These are phyloP conservation scores for Podospora australis DNA, from an alignment of 495 filamentous ascomycete species.

Conservation along the genomic window DNA sequence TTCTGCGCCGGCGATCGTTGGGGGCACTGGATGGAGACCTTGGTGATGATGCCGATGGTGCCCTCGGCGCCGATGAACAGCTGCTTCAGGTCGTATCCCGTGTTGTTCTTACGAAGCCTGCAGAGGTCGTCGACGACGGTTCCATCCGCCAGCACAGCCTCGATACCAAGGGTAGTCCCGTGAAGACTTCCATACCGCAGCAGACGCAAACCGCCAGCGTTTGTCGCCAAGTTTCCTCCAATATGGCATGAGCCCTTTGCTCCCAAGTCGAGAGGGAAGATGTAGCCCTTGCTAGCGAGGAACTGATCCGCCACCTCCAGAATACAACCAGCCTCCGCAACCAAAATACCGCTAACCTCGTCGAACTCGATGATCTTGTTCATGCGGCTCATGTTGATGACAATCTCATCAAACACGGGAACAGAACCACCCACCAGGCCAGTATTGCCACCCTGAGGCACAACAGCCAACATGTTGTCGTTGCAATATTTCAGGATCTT, in stretches of 20 bases:
- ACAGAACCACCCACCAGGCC: conserved; percentile 92
- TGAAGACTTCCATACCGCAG: conserved; percentile 91
- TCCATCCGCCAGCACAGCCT: conserved; percentile 88
- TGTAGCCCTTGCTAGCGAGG: conserved; percentile 67
- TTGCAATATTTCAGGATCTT: conserved; percentile 90
- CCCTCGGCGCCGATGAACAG: conserved; percentile 94
- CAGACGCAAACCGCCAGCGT: conserved; percentile 85
- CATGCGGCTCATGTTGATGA: conserved; percentile 82
- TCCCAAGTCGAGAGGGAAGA: conserved; percentile 92
- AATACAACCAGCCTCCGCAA: conserved; percentile 85
- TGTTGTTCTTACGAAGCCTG: conserved; percentile 93
- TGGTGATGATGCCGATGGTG: conserved; percentile 90
- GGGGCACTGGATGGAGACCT: conserved; percentile 80
- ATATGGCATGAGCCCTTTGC: conserved; percentile 97
- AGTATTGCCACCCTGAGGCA: conserved; percentile 97
- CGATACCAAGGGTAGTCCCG: conserved; percentile 83
- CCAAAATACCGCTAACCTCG: conserved; percentile 81
- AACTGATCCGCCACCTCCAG: conserved; percentile 82
- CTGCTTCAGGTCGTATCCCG: conserved; percentile 92
- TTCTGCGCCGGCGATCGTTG: conserved; percentile 78
- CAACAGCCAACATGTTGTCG: conserved; percentile 79
- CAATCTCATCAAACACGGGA: conserved; percentile 95
- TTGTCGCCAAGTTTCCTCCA: conserved; percentile 96
- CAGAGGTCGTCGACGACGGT: conserved; percentile 84
- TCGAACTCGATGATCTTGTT: conserved; percentile 89